phyloP scores from a whole-genome alignment of 148 eudicot genomes.

The Silene uniflora region DNA sequence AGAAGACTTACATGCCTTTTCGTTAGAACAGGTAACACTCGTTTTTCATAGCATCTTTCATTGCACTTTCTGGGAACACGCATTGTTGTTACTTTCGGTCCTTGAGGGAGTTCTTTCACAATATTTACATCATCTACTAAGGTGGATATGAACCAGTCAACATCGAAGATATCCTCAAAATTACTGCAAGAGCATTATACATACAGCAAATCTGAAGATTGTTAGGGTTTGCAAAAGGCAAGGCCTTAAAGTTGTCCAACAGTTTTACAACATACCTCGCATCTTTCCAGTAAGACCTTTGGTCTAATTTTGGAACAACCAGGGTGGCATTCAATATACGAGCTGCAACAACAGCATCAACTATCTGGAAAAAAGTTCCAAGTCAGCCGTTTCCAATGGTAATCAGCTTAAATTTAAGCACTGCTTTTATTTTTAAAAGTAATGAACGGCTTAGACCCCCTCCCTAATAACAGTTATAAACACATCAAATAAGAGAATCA shows the following conservation, averaged over 20 bases:
- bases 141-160: constrained; percentile 74
- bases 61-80: constrained; percentile 97
- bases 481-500: constrained; percentile 3
- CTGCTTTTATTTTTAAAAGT: background rate
- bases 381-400: constrained; percentile 14
- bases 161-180: constrained; percentile 85
- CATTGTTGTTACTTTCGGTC: constrained; percentile 67
- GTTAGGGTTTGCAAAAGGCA: background rate
- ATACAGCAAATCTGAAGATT: constrained; percentile 13
- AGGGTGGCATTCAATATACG: constrained; percentile 92
- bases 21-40: constrained; percentile 63
- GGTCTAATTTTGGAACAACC: constrained; percentile 87
- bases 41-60: constrained; percentile 65
- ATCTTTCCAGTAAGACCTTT: constrained; percentile 96
- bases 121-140: constrained; percentile 72
- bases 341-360: constrained; percentile 98
- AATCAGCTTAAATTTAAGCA: constrained; percentile 1
- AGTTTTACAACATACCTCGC: constrained; percentile 49
- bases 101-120: constrained; percentile 72
- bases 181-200: constrained; percentile 53
- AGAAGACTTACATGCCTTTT: constrained; percentile 84
- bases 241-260: background rate
- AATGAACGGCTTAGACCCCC: background rate
- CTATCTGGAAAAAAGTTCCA: constrained; percentile 50
- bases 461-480: background rate